These are phyloP conservation scores for Fusarium secorum DNA, from an alignment of 2,329 filamentous ascomycete genomes.

Conservation along the genomic window DNA sequence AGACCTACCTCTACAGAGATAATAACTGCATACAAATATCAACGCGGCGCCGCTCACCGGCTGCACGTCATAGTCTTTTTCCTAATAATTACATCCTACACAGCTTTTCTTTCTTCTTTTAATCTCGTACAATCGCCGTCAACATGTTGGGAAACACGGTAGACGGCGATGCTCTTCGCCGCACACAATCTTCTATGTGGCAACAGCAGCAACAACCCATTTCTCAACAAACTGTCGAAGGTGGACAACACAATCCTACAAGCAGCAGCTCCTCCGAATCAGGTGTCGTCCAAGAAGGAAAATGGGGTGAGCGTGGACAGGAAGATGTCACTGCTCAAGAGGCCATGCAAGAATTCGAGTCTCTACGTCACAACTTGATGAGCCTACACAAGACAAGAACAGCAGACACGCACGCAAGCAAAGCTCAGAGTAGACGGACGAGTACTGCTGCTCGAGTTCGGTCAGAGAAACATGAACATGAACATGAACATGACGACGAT, in stretches of 20 bases:
- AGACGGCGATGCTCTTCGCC: slow-evolving; percentile 45
- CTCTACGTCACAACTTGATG: slow-evolving; percentile 46
- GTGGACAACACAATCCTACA: not conserved
- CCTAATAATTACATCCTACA: not conserved
- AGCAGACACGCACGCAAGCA: slow-evolving; percentile 45
- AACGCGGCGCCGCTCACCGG: not conserved
- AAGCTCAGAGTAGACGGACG: slow-evolving; percentile 5
- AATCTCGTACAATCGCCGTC: not conserved
- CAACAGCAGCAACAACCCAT: slow-evolving; percentile 24
- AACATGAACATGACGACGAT: slow-evolving; percentile 35
- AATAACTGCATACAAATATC: slow-evolving; percentile 8
- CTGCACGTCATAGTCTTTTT: not conserved
- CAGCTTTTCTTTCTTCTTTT: not conserved
- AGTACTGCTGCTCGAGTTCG: slow-evolving; percentile 18
- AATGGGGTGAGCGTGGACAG: slow-evolving; percentile 50
- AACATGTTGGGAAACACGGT: slow-evolving; percentile 47
- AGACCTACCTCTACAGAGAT: slow-evolving; percentile 3
- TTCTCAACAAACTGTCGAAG: slow-evolving; percentile 37
- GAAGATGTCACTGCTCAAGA: slow-evolving; percentile 46
- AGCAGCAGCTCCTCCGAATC: slow-evolving; percentile 31
- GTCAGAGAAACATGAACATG: slow-evolving; percentile 33
- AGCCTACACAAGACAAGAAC: slow-evolving; percentile 48
- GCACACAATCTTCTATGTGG: slow-evolving; percentile 42
- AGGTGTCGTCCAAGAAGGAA: slow-evolving; percentile 27
- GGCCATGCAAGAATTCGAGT: slow-evolving; percentile 49